A percentile compares a stretch with the other conserved stretches of the same genome.
These are phyloP conservation scores for Exophiala calicioides DNA, from an alignment of 2,329 filamentous ascomycete genomes.

Conservation along the genomic window DNA sequence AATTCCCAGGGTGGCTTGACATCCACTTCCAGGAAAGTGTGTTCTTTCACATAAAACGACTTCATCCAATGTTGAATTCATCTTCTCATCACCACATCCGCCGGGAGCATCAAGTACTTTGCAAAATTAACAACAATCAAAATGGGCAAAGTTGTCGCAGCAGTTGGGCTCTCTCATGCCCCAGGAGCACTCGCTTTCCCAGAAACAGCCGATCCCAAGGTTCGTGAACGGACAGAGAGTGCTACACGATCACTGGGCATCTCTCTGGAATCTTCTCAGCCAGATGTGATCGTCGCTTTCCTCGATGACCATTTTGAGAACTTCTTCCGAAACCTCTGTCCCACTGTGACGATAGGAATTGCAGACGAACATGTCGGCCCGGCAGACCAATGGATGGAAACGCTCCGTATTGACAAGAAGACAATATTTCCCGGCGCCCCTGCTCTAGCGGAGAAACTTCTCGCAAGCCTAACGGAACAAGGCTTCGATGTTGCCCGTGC, in stretches of 20 bases:
- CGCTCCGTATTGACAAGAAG: slow-evolving; percentile 32
- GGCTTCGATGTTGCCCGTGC: slow-evolving; percentile 34
- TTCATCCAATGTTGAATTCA: no score
- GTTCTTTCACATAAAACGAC: no score
- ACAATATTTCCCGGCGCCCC: slow-evolving; percentile 33
- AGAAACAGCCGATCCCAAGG: slow-evolving; percentile 33
- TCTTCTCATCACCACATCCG: no score
- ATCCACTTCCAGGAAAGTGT: no score
- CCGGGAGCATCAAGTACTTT: no score
- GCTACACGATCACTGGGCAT: slow-evolving; percentile 34
- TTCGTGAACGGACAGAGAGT: slow-evolving; percentile 31
- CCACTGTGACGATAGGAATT: slow-evolving; percentile 33
- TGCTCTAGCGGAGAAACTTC: slow-evolving; percentile 32
- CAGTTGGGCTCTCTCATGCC: slow-evolving; percentile 11
- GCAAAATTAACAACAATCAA: no score
- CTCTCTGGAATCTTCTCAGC: slow-evolving; percentile 33
- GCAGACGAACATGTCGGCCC: slow-evolving; percentile 33
- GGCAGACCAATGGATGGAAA: slow-evolving; percentile 36
- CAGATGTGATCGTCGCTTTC: slow-evolving; percentile 37
- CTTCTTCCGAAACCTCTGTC: slow-evolving; percentile 36
- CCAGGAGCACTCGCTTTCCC: slow-evolving; percentile 33
- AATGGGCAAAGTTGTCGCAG: slow-evolving; percentile 19
- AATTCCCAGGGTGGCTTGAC: no score
- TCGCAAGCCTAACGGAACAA: slow-evolving; percentile 29
- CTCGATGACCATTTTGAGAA: slow-evolving; percentile 38